phyloP scores from a whole-genome alignment of 2,329 filamentous ascomycete genomes.

The Thielaviopsis punctulata region DNA sequence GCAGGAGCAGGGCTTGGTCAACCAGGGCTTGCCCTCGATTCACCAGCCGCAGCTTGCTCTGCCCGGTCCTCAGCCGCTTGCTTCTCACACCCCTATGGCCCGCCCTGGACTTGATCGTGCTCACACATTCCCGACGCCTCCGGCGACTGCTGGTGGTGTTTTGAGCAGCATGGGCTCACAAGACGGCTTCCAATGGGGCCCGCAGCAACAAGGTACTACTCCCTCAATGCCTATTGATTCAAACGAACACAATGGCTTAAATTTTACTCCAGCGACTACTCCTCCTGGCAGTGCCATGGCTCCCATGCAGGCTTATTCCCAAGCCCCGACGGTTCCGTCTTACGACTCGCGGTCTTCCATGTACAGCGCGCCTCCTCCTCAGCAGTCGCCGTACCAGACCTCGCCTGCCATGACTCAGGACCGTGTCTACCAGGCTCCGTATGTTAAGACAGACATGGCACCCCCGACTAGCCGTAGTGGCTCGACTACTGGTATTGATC shows the following conservation, averaged over 20 bases:
- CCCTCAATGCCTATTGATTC: slow-evolving; percentile 73
- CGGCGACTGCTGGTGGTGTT: slow-evolving; percentile 79
- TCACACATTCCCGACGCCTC: slow-evolving; percentile 86
- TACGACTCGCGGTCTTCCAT: slow-evolving; percentile 67
- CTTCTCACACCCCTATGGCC: slow-evolving; percentile 53
- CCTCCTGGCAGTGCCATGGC: slow-evolving; percentile 65
- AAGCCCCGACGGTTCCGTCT: slow-evolving; percentile 37
- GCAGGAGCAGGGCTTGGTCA: slow-evolving; percentile 49
- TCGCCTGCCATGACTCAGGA: slow-evolving; percentile 42
- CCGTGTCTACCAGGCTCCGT: slow-evolving; percentile 49
- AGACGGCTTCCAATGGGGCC: slow-evolving; percentile 64
- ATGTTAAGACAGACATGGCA: slow-evolving; percentile 78
- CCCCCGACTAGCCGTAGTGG: slow-evolving; percentile 46
- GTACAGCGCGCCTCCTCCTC: slow-evolving; percentile 54
- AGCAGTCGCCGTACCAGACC: slow-evolving; percentile 56
- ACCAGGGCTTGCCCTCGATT: slow-evolving; percentile 44
- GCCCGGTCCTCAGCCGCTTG: slow-evolving; percentile 34
- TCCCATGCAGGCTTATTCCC: slow-evolving; percentile 58
- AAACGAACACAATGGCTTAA: slow-evolving; percentile 60
- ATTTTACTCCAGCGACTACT: slow-evolving; percentile 83
- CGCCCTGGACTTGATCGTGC: slow-evolving; percentile 68
- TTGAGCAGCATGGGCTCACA: slow-evolving; percentile 56
- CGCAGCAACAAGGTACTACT: slow-evolving; percentile 34
- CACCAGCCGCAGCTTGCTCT: slow-evolving; percentile 45
- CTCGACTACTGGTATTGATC: slow-evolving; percentile 8